phyloP scores from a whole-genome alignment of 1,284 basidiomycete genomes.

The Puccinia novopanici region DNA sequence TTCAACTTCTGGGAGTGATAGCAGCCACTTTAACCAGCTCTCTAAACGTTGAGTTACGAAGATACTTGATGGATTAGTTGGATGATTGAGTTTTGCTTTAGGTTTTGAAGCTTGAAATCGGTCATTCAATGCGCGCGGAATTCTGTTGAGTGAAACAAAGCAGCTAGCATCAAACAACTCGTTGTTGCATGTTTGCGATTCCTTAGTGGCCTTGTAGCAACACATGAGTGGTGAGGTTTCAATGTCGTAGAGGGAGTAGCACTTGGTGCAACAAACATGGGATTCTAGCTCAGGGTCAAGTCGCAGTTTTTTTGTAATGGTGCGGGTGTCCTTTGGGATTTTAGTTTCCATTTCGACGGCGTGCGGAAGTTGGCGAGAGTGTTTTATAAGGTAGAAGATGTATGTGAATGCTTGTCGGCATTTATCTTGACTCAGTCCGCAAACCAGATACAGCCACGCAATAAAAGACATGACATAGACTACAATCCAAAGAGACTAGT shows the following conservation, averaged over 20 bases:
- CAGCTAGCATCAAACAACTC: not conserved
- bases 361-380: conserved; percentile 21
- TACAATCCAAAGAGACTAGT: not conserved
- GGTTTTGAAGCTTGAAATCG: not conserved
- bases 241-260: conserved; percentile 38
- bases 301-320: conserved; percentile 16
- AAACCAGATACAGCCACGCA: too few species aligned
- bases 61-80: conserved; percentile 9
- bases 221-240: too few species aligned
- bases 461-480: conserved; percentile 27
- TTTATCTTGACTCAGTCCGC: conserved; percentile 22
- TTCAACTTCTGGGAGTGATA: not conserved
- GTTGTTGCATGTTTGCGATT: not conserved
- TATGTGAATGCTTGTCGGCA: conserved; percentile 9
- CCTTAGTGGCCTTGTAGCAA: not conserved
- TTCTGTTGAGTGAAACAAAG: not conserved
- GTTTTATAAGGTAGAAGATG: conserved; percentile 15
- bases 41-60: not conserved
- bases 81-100: not conserved
- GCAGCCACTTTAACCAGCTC: conserved; percentile 9
- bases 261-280: conserved; percentile 9
- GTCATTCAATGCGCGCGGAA: not conserved
- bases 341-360: not conserved
- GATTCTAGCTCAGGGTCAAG: not conserved
- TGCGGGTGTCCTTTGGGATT: conserved; percentile 24